Evolutionary conservation across 1,139 yeast genomes (phyloP), one percentile per base, ranked within the genome.

Genomic region (Saccharomyces pastorianus): DNA sequence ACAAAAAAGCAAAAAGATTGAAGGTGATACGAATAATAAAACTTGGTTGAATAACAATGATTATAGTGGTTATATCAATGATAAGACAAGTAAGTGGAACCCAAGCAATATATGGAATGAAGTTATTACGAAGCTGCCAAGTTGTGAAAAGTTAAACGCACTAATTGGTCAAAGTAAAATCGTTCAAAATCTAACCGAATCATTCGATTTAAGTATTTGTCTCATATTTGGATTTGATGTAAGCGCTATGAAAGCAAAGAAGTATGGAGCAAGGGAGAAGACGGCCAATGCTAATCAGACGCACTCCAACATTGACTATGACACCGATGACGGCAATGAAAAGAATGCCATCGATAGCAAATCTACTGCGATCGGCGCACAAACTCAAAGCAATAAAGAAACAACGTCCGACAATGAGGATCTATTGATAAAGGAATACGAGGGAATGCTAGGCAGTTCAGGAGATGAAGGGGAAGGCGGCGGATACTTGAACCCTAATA

Each of bases 391-490:
- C 11, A 73, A 67, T 28, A 74, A 68, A 25, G 73, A 64, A 26
- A 61, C 60, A 13, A 52, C 44, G n/a, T 31, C 42, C 26, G 50
- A 51, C 28, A 47, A 51, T 13, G 53, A 51, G 7, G 42, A 48
- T 8, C 4, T 61, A 6, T 49, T 66, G 46, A 23, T 38, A 4
- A 56, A 61, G 32, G 73, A 77, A 14, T 82, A 80, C 61, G 84
- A 83, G 56, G 73, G 75, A 32, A 64, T 79, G 59, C 72, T 81
- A n/a, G 87, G 73, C 0, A 84, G 72, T 4, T 77, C 86, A 0
- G 84, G 81, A 38, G 80, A 76, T 17, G 73, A 63, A 44, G 75
- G 66, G 20, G 68, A 67, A 17, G 68, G 58, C 1, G 66, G 58
- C 13, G 64, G 58, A 6, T 29, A 13, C 3, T 69, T 68, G 3